A percentile compares a stretch with the other conserved stretches of the same genome.
Evolutionary conservation across 257 asterid species (phyloP).

Genomic region (Salvia hispanica): DNA sequence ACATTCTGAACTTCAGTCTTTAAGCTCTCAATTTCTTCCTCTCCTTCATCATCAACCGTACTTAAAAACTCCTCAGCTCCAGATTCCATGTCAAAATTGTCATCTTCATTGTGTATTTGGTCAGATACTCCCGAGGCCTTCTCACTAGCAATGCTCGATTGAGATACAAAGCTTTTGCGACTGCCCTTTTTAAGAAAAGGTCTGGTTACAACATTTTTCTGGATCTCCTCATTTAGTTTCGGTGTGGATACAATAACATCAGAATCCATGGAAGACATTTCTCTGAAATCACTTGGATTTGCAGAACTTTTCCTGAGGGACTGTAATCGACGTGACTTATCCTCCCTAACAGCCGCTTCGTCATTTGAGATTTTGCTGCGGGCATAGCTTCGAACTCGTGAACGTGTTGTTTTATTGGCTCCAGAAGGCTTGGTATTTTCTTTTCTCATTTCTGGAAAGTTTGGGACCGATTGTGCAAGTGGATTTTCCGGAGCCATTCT

Average conservation of each 20-base stretch:
- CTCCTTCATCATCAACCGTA: conserved; percentile 53
- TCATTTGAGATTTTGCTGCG: conserved; percentile 63
- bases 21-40: conserved; percentile 53
- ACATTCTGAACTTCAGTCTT: conserved; percentile 34
- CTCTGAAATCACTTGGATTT: conserved; percentile 49
- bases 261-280: conserved; percentile 46
- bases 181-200: conserved; percentile 67
- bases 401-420: conserved; percentile 55
- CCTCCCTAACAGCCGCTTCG: conserved; percentile 64
- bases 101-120: conserved; percentile 45
- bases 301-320: conserved; percentile 60
- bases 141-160: conserved; percentile 47
- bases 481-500: conserved; percentile 76
- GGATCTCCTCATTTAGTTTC: conserved; percentile 49
- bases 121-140: conserved; percentile 45
- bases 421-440: conserved; percentile 73
- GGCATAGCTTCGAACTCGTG: conserved; percentile 61
- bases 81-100: conserved; percentile 51
- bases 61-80: conserved; percentile 52
- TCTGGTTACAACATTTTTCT: conserved; percentile 49
- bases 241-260: conserved; percentile 57
- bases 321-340: conserved; percentile 57
- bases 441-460: conserved; percentile 76
- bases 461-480: conserved; percentile 87
- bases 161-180: conserved; percentile 48